Percentiles rank a stretch among this genome's conserved stretches.
phyloP scores from a whole-genome alignment of 208 protist species.

The Herpetomonas samuelpessoai region DNA sequence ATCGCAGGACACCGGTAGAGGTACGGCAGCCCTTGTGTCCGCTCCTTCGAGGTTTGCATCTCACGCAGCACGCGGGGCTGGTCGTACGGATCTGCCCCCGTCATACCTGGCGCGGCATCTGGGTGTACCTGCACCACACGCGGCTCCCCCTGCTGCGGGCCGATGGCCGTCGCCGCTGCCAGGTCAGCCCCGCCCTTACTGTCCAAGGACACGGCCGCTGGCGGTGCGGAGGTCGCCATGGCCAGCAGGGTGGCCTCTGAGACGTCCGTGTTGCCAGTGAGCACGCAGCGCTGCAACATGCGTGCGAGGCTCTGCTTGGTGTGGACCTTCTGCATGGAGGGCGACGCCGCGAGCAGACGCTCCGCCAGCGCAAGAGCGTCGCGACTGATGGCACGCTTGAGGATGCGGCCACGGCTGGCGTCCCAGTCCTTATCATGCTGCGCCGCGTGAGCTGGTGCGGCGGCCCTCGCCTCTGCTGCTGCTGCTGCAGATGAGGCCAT shows the following conservation, averaged over 20 bases:
- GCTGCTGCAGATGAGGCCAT: constrained; percentile 1
- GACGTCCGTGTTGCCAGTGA: constrained; percentile 43
- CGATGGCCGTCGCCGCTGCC: neutral
- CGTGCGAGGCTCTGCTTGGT: constrained; percentile 82
- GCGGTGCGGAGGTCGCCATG: neutral
- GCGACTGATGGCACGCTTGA: constrained; percentile 67
- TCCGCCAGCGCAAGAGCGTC: constrained; percentile 81
- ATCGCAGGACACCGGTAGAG: constrained; percentile 92
- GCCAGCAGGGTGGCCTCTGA: constrained; percentile 33
- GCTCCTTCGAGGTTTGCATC: constrained; percentile 81
- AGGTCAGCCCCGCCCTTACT: constrained; percentile 15
- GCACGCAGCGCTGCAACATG: constrained; percentile 70
- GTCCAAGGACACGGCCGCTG: constrained; percentile 15
- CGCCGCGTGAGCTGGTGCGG: constrained; percentile 25
- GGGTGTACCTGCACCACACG: constrained; percentile 47
- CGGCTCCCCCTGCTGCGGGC: constrained; percentile 27
- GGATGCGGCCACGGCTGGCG: constrained; percentile 31
- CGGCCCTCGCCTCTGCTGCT: constrained; percentile 16
- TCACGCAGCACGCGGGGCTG: constrained; percentile 58
- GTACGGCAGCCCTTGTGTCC: constrained; percentile 88
- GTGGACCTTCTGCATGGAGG: constrained; percentile 85
- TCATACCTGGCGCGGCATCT: constrained; percentile 22
- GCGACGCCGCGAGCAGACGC: constrained; percentile 75
- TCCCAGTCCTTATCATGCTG: constrained; percentile 60
- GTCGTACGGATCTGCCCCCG: constrained; percentile 8